Conservation (phyloP, 225 moss, liverwort and hornwort species). For the Sphagnum tenellum region DNA sequence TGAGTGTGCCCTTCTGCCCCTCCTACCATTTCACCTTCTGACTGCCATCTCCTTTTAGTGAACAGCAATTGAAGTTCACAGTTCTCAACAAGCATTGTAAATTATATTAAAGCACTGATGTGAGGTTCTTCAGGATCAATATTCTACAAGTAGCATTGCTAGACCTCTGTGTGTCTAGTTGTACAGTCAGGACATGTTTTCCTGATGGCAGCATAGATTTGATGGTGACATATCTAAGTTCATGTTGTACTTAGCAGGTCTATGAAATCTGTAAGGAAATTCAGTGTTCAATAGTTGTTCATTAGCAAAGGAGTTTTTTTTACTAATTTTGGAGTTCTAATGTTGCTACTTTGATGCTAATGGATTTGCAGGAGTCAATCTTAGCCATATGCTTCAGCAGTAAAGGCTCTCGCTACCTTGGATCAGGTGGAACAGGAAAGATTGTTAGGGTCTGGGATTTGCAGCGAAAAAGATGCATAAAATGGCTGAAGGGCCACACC, state of each 20-base stretch:
- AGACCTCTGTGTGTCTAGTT: too few relatives aligned
- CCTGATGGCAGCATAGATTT: too few relatives aligned
- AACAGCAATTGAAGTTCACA: too few relatives aligned
- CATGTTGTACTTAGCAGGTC: too few relatives aligned
- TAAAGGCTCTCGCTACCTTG: constrained; percentile 93
- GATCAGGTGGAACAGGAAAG: constrained; percentile 98
- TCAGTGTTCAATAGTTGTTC: too few relatives aligned
- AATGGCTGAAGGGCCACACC: constrained; percentile 97
- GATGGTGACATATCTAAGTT: too few relatives aligned
- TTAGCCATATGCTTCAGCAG: constrained; percentile 96
- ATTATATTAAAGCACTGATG: neutral
- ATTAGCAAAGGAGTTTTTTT: too few relatives aligned
- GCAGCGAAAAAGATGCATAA: constrained; percentile 93
- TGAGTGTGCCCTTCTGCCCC: constrained; percentile 20
- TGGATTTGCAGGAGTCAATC: constrained; percentile 71
- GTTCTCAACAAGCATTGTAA: neutral
- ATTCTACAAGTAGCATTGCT: neutral
- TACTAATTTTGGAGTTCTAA: too few relatives aligned
- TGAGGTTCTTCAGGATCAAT: neutral
- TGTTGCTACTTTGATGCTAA: too few relatives aligned
- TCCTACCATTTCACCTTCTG: neutral
- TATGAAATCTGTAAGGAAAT: too few relatives aligned
- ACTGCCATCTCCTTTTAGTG: too few relatives aligned
- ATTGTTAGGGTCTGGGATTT: constrained; percentile 95
- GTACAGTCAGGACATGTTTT: too few relatives aligned